These are phyloP conservation scores for Sphagnum fallax DNA, from an alignment of 228 moss, liverwort and hornwort genomes.

Conservation along the genomic window DNA sequence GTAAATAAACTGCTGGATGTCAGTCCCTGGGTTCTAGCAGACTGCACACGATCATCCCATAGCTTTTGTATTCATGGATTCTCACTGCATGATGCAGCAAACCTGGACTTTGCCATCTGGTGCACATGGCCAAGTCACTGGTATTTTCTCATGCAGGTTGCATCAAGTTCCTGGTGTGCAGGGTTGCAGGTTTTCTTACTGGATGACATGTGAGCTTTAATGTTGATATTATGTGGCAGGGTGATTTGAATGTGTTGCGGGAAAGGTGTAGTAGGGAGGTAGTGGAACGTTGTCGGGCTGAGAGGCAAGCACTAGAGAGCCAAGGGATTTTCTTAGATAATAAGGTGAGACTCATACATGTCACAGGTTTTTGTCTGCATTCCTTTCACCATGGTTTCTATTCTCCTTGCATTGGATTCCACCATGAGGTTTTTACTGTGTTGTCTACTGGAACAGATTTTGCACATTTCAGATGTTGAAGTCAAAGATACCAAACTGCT, in stretches of 20 bases:
- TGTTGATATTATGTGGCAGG: slow-evolving; percentile 36
- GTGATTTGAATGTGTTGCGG: slow-evolving; percentile 63
- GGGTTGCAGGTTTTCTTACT: neutral
- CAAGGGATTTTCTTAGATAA: slow-evolving; percentile 90
- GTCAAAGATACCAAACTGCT: slow-evolving; percentile 94
- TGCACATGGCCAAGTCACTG: too few species aligned
- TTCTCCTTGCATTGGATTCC: neutral
- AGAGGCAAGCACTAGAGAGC: slow-evolving; percentile 88
- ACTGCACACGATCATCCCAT: too few species aligned
- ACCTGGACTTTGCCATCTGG: too few species aligned
- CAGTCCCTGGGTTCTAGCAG: too few species aligned
- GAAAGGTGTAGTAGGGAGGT: slow-evolving; percentile 92
- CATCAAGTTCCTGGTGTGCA: too few species aligned
- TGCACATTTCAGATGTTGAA: slow-evolving; percentile 91
- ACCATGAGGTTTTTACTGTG: neutral
- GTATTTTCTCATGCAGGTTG: too few species aligned
- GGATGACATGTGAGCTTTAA: neutral
- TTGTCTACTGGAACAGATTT: slow-evolving; percentile 39
- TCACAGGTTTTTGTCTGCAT: neutral
- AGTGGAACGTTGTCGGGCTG: slow-evolving; percentile 84
- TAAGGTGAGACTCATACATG: slow-evolving; percentile 35
- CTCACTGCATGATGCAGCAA: too few species aligned
- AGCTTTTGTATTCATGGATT: too few species aligned
- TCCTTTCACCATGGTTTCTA: neutral
- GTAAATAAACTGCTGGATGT: slow-evolving; percentile 12